These are phyloP conservation scores for Aspergillus candidus DNA, from an alignment of 2,329 filamentous ascomycete genomes.

Conservation along the genomic window DNA sequence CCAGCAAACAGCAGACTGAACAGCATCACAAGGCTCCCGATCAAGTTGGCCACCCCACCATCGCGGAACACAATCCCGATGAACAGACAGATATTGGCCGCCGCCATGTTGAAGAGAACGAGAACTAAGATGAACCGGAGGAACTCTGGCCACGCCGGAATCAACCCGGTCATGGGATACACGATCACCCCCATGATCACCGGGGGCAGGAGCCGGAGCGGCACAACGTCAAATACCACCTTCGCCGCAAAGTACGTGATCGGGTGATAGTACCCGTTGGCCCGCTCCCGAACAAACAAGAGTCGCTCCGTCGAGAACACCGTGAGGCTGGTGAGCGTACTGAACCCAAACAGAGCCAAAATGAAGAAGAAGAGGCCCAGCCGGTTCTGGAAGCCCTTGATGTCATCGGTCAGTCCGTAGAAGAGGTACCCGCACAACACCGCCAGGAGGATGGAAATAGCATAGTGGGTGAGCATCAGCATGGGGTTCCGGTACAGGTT, in stretches of 20 bases:
- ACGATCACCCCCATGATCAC: slow-evolving; percentile 93
- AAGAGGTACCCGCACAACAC: slow-evolving; percentile 94
- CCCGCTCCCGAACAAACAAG: slow-evolving; percentile 85
- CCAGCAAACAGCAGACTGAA: slow-evolving; percentile 95
- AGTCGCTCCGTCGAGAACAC: slow-evolving; percentile 89
- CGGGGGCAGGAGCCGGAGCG: slow-evolving; percentile 86
- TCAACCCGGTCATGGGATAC: slow-evolving; percentile 94
- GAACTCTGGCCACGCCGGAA: slow-evolving; percentile 76
- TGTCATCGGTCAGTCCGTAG: slow-evolving; percentile 92
- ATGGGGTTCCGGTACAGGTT: slow-evolving; percentile 97
- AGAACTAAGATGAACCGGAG: slow-evolving; percentile 86
- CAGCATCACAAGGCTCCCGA: slow-evolving; percentile 93
- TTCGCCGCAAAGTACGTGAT: slow-evolving; percentile 93
- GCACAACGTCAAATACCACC: slow-evolving; percentile 96
- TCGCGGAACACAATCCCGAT: slow-evolving; percentile 95
- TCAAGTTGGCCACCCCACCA: slow-evolving; percentile 80
- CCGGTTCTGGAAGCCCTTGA: slow-evolving; percentile 94
- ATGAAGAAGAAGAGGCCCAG: slow-evolving; percentile 97
- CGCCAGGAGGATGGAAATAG: slow-evolving; percentile 88
- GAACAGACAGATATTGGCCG: slow-evolving; percentile 87
- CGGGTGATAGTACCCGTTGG: slow-evolving; percentile 93
- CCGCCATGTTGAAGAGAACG: slow-evolving; percentile 92
- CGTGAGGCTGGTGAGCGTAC: slow-evolving; percentile 84
- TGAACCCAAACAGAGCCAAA: slow-evolving; percentile 91
- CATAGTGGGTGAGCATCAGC: slow-evolving; percentile 97